Evolutionary conservation across 2,329 filamentous ascomycete species (phyloP).

Genomic region (Aspergillus aculeatus): DNA sequence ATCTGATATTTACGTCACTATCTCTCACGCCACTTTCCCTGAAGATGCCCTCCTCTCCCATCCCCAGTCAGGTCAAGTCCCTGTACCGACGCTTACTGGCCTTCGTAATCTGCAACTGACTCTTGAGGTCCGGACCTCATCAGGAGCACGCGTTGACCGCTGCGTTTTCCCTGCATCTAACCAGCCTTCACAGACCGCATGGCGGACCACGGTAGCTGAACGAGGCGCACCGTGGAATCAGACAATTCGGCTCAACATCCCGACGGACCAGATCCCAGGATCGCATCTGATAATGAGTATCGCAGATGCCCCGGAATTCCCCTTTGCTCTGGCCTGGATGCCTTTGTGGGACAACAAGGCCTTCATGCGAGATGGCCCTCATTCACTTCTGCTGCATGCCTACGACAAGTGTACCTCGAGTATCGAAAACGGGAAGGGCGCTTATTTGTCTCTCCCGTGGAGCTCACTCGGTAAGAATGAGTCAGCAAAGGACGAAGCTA

Average conservation of each 20-base stretch:
- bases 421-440: slow-evolving; percentile 70
- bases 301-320: slow-evolving; percentile 79
- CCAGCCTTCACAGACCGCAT: slow-evolving; percentile 72
- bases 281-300: slow-evolving; percentile 89
- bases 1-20: slow-evolving; percentile 91
- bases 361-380: slow-evolving; percentile 81
- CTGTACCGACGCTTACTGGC: slow-evolving; percentile 62
- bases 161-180: slow-evolving; percentile 89
- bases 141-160: slow-evolving; percentile 78
- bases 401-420: slow-evolving; percentile 87
- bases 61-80: slow-evolving; percentile 76
- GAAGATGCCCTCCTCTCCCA: slow-evolving; percentile 64
- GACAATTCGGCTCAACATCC: slow-evolving; percentile 76
- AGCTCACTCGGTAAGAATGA: slow-evolving; percentile 65
- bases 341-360: slow-evolving; percentile 90
- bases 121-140: slow-evolving; percentile 76
- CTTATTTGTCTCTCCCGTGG: slow-evolving; percentile 85
- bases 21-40: slow-evolving; percentile 75
- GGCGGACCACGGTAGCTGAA: slow-evolving; percentile 79
- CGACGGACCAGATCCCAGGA: slow-evolving; percentile 74
- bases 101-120: slow-evolving; percentile 82
- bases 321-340: slow-evolving; percentile 89
- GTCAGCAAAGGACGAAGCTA: slow-evolving; percentile 67
- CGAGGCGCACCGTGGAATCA: slow-evolving; percentile 83
- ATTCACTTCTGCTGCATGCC: slow-evolving; percentile 79